A percentile compares a stretch with the other conserved stretches of the same genome.
Conservation (phyloP, 129 eudicot species). For the Ambrosia trifida region DNA sequence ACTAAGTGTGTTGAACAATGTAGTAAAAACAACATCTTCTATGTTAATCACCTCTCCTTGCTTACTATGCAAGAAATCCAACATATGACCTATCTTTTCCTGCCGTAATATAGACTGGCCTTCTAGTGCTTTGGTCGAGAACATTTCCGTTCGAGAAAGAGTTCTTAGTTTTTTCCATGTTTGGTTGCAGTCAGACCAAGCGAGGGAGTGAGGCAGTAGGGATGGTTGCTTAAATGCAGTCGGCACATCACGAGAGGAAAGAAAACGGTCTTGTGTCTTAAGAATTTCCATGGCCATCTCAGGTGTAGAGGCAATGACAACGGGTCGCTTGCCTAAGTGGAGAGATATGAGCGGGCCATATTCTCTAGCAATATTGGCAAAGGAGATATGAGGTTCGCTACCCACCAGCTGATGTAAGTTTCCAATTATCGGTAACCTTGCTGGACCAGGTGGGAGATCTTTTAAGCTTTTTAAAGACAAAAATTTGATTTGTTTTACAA, state of each 20-base stretch:
- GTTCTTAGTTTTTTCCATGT: conserved; percentile 3
- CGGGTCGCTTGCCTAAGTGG: neutral
- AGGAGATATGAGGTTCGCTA: neutral
- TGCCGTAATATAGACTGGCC: neutral
- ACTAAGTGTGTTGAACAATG: neutral
- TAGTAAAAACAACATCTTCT: conserved; percentile 4
- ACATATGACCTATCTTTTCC: neutral
- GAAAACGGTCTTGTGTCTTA: neutral
- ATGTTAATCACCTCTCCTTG: neutral
- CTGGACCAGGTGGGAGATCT: neutral
- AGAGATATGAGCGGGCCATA: conserved; percentile 1
- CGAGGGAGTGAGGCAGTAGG: neutral
- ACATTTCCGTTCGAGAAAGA: neutral
- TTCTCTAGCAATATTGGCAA: neutral
- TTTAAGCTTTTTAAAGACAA: neutral
- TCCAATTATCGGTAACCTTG: neutral
- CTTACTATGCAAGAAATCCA: neutral
- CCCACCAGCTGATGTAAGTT: neutral
- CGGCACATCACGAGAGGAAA: neutral
- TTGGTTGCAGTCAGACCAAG: neutral
- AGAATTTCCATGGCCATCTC: neutral
- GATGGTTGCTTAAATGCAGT: neutral
- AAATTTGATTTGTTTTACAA: neutral
- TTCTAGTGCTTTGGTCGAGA: neutral
- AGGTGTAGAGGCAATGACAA: neutral